Conservation (phyloP, 2,329 filamentous ascomycete genomes). For the Neocatenulostroma microsporum region DNA sequence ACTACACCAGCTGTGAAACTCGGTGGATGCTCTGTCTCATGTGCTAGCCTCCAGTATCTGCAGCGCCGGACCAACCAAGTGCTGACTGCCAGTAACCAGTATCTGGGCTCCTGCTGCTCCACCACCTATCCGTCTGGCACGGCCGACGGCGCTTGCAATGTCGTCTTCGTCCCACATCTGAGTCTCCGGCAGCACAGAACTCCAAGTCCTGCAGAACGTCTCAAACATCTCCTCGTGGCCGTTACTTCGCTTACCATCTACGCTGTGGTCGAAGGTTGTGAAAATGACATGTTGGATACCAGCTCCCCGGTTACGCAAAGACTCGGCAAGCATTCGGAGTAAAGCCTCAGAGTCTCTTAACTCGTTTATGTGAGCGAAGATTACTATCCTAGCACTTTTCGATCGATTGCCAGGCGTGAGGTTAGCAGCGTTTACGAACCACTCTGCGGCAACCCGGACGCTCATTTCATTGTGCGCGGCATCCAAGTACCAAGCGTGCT, state of each 20-base stretch:
- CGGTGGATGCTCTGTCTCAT: no score
- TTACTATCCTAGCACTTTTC: slow-evolving; percentile 9
- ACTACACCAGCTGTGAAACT: no score
- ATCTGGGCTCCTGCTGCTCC: not conserved
- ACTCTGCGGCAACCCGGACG: slow-evolving; percentile 30
- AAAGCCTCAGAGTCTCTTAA: slow-evolving; percentile 15
- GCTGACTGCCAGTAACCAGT: slow-evolving; percentile 13
- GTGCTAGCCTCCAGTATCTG: slow-evolving; percentile 3
- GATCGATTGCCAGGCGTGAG: not conserved
- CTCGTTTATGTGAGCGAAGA: slow-evolving; percentile 23
- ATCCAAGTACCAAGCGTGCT: slow-evolving; percentile 34
- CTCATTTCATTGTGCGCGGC: slow-evolving; percentile 39
- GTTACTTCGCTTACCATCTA: not conserved
- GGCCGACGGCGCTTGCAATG: slow-evolving; percentile 1
- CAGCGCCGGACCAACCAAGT: slow-evolving; percentile 10
- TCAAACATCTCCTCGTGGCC: no score
- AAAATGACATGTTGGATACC: slow-evolving; percentile 19
- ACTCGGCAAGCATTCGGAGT: slow-evolving; percentile 11
- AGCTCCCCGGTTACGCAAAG: slow-evolving; percentile 9
- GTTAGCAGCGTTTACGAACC: slow-evolving; percentile 27
- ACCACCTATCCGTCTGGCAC: not conserved
- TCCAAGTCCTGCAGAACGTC: no score
- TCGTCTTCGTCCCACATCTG: slow-evolving; percentile 1
- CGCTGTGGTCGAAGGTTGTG: slow-evolving; percentile 18
- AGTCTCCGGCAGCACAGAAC: no score